Conservation (phyloP, 495 filamentous ascomycete species). For the Corynascus novoguineensis region DNA sequence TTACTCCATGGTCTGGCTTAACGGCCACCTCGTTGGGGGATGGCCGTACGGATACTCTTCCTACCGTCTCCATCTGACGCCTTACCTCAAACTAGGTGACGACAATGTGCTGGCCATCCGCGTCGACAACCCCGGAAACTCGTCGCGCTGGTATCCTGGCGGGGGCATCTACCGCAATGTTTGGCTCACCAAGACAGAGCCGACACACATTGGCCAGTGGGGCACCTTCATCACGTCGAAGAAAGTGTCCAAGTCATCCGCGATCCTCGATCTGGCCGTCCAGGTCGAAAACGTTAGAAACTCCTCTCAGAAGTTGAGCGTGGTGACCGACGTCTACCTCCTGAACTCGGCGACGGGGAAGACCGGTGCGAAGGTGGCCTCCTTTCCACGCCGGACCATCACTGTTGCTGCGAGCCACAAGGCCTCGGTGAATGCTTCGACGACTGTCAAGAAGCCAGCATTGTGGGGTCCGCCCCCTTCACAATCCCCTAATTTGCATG, state of each 20-base stretch:
- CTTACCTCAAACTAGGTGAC: conserved; percentile 30
- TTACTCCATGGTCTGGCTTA: conserved; percentile 44
- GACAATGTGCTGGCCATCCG: conserved; percentile 43
- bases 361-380: conserved; percentile 19
- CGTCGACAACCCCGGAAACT: conserved; percentile 39
- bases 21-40: conserved; percentile 43
- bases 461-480: conserved; percentile 43
- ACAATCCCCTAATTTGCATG: conserved; percentile 42
- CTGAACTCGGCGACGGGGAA: conserved; percentile 16
- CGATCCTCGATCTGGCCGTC: conserved; percentile 28
- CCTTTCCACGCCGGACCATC: conserved; percentile 21
- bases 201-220: conserved; percentile 37
- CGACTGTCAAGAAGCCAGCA: conserved; percentile 33
- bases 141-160: conserved; percentile 47
- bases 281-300: no score
- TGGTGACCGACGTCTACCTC: no score
- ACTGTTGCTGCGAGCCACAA: conserved; percentile 28
- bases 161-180: conserved; percentile 48
- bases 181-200: conserved; percentile 41
- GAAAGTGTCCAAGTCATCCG: conserved; percentile 30
- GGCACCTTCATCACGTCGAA: conserved; percentile 42
- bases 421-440: conserved; percentile 30
- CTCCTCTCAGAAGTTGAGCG: no score
- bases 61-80: conserved; percentile 45
- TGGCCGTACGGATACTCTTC: conserved; percentile 49